Conservation (phyloP, 306 rosid species). For the Mimosa pudica region DNA sequence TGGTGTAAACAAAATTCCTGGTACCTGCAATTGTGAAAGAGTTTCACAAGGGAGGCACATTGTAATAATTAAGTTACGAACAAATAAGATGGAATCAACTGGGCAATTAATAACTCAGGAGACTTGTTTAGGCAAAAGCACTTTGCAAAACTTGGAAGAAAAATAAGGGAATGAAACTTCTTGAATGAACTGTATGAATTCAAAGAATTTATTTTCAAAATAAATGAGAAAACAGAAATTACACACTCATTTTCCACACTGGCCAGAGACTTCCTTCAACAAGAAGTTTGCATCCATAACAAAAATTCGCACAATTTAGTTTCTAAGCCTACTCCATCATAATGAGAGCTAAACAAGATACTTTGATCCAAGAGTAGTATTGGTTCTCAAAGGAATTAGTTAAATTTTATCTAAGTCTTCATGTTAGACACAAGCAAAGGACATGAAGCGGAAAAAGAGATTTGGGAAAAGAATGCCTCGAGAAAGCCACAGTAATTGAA, state of each 20-base stretch:
- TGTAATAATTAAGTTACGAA: background rate
- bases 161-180: background rate
- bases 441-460: background rate
- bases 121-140: no score
- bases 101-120: no score
- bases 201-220: background rate
- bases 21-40: constrained; percentile 67
- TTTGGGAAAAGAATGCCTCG: background rate
- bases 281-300: background rate
- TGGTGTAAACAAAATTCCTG: constrained; percentile 93
- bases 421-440: background rate
- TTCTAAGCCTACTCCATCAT: background rate
- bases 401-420: background rate
- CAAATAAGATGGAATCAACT: background rate
- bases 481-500: background rate
- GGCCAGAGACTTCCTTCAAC: background rate
- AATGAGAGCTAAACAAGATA: background rate
- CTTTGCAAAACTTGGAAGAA: background rate
- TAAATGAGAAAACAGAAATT: background rate
- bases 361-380: background rate
- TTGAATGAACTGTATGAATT: background rate
- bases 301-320: background rate
- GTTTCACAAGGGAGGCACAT: constrained; percentile 4
- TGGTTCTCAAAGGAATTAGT: background rate
- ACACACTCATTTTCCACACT: background rate